Percentiles rank a stretch among this genome's conserved stretches.
Evolutionary conservation across 2,329 filamentous ascomycete genomes (phyloP).

Genomic region (Botrytis squamosa): DNA sequence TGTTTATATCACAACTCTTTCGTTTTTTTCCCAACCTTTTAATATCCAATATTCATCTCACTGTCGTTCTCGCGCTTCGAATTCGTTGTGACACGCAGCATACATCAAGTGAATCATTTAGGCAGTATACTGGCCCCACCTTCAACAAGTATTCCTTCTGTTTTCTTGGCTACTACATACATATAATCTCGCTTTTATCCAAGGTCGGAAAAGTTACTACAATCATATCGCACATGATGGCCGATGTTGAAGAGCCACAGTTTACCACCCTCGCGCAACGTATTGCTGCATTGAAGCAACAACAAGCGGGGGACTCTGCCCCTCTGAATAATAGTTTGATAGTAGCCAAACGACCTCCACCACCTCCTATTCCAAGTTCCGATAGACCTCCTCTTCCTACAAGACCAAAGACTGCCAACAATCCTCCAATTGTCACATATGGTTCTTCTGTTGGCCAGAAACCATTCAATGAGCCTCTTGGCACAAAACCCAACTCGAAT

Average conservation of each 20-base stretch:
- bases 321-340: slow-evolving; percentile 23
- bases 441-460: slow-evolving; percentile 33
- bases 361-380: slow-evolving; percentile 50
- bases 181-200: background rate
- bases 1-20: background rate
- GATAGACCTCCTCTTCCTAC: slow-evolving; percentile 43
- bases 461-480: slow-evolving; percentile 33
- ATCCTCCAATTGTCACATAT: slow-evolving; percentile 38
- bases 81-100: background rate
- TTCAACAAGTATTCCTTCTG: background rate
- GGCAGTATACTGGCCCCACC: background rate
- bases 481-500: slow-evolving; percentile 30
- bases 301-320: slow-evolving; percentile 30
- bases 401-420: slow-evolving; percentile 42
- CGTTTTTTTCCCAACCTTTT: background rate
- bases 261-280: slow-evolving; percentile 61
- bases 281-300: slow-evolving; percentile 60
- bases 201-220: background rate
- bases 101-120: slow-evolving; percentile 10
- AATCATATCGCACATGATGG: slow-evolving; percentile 45
- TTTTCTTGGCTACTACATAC: background rate
- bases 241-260: slow-evolving; percentile 60
- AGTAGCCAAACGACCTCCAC: slow-evolving; percentile 49
- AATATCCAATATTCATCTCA: background rate
- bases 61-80: background rate